A percentile compares a stretch with the other conserved stretches of the same genome.
Conservation (phyloP, 1,139 yeast species). For the Saccharomyces hybrid region DNA sequence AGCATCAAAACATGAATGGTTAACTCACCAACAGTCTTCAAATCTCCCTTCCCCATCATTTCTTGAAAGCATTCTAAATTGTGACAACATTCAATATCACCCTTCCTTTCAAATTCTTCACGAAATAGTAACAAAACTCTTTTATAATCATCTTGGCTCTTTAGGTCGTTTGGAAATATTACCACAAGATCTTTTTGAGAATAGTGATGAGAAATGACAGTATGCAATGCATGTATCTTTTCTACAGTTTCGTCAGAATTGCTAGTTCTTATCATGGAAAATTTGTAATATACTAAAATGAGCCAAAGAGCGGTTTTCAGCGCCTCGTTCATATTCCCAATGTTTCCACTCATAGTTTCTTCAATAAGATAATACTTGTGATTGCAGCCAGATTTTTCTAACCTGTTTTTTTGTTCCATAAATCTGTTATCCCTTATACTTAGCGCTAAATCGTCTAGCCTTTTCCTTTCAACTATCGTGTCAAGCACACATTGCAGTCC, state of each 20-base stretch:
- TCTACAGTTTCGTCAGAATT: conserved; percentile 69
- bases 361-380: conserved; percentile 79
- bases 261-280: conserved; percentile 60
- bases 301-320: conserved; percentile 71
- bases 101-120: conserved; percentile 35
- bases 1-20: conserved; percentile 73
- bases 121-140: conserved; percentile 38
- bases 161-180: conserved; percentile 44
- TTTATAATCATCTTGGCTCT: conserved; percentile 47
- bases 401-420: conserved; percentile 73
- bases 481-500: conserved; percentile 64
- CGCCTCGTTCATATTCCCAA: conserved; percentile 49
- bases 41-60: conserved; percentile 60
- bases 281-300: conserved; percentile 58
- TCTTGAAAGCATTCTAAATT: conserved; percentile 58
- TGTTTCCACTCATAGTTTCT: conserved; percentile 47
- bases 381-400: conserved; percentile 58
- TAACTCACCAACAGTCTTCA: conserved; percentile 68
- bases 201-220: conserved; percentile 39
- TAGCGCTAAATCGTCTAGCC: conserved; percentile 74
- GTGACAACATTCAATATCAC: conserved; percentile 49
- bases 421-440: conserved; percentile 87
- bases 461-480: conserved; percentile 78
- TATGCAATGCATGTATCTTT: conserved; percentile 53
- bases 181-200: conserved; percentile 37